Conservation (phyloP, 176 grass and related monocot genomes). For the Oryza rufipogon region DNA sequence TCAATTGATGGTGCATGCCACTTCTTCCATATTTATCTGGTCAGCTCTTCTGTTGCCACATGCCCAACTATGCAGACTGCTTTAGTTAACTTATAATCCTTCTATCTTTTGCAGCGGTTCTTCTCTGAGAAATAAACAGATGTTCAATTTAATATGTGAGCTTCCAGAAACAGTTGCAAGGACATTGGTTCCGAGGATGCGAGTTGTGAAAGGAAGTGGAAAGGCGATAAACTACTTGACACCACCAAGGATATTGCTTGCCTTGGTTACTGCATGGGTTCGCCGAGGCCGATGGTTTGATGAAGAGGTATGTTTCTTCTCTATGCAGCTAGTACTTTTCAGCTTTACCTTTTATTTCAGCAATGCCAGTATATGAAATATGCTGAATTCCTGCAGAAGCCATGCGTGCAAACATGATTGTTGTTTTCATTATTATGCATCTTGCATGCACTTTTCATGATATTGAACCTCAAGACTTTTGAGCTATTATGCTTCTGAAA, state of each 20-base stretch:
- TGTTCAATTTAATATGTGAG: constrained; percentile 99
- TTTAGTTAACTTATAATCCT: constrained; percentile 13
- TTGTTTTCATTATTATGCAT: neutral
- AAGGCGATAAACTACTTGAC: constrained; percentile 97
- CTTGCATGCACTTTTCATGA: neutral
- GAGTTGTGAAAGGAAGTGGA: constrained; percentile 95
- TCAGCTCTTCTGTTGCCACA: neutral
- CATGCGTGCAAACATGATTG: neutral
- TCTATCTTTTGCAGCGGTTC: constrained; percentile 77
- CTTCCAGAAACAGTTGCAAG: constrained; percentile 99
- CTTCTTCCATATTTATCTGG: neutral
- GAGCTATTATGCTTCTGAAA: constrained; percentile 1
- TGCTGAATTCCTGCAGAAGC: neutral
- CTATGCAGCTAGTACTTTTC: constrained; percentile 2
- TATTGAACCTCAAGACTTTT: constrained; percentile 3
- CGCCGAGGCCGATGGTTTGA: constrained; percentile 97
- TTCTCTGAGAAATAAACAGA: constrained; percentile 91
- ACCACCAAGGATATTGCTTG: constrained; percentile 95
- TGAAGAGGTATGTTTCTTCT: constrained; percentile 65
- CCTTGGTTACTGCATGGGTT: constrained; percentile 95
- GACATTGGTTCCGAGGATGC: constrained; percentile 95
- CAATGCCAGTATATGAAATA: neutral
- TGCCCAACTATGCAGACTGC: constrained; percentile 9
- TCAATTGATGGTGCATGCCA: neutral
- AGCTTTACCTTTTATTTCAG: neutral